Conservation (phyloP, 2,329 filamentous ascomycete species). For the Ceratocystis albifundus region DNA sequence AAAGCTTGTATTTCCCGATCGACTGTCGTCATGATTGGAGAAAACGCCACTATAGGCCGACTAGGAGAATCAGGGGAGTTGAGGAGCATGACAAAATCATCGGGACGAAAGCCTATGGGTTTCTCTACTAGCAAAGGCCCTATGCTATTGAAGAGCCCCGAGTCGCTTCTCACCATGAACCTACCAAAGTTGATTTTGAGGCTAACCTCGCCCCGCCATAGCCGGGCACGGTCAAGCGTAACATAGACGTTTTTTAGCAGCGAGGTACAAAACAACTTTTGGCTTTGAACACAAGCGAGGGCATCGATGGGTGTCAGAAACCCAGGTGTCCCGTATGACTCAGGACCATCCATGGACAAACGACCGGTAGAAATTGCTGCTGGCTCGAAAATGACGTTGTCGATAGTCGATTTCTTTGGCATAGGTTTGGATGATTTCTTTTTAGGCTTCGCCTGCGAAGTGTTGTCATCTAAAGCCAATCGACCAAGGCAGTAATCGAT, state of each 20-base stretch:
- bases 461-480: background rate
- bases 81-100: background rate
- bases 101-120: background rate
- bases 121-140: background rate
- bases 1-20: slow-evolving; percentile 12
- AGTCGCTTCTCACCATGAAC: slow-evolving; percentile 1
- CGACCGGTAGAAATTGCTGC: background rate
- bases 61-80: slow-evolving; percentile 2
- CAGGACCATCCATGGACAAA: background rate
- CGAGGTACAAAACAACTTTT: background rate
- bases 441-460: no score
- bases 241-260: background rate
- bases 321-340: background rate
- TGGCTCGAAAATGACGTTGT: background rate
- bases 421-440: background rate
- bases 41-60: background rate
- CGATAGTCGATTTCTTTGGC: background rate
- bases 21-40: slow-evolving; percentile 7
- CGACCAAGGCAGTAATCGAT: background rate
- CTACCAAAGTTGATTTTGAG: slow-evolving; percentile 10
- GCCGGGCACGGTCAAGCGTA: background rate
- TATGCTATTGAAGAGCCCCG: background rate
- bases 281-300: background rate
- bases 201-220: slow-evolving; percentile 9
- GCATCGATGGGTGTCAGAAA: slow-evolving; percentile 2